phyloP scores from a whole-genome alignment of 768 basidiomycete genomes.

The Asterophora parasitica region DNA sequence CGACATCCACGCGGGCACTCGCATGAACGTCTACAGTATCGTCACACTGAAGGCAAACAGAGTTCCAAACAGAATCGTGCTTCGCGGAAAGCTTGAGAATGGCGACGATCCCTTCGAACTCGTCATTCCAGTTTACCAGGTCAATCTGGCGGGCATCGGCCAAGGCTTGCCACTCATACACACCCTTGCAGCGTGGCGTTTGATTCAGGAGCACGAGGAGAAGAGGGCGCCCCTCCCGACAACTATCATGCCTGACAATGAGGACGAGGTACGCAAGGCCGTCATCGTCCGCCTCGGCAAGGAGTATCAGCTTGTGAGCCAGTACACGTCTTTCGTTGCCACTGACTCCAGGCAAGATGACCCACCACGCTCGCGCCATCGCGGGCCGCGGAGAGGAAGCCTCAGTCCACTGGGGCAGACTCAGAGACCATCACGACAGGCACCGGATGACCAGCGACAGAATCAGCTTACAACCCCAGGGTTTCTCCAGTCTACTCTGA shows the following conservation, averaged over 20 bases:
- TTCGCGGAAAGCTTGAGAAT: constrained; percentile 33
- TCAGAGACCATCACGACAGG: background rate
- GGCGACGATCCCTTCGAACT: constrained; percentile 25
- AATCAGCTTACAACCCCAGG: background rate
- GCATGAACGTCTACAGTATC: constrained; percentile 31
- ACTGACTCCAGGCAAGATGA: constrained; percentile 33
- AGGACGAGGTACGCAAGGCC: constrained; percentile 35
- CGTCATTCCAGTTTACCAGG: constrained; percentile 26
- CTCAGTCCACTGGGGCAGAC: background rate
- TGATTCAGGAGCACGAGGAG: constrained; percentile 50
- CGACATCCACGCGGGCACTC: constrained; percentile 31
- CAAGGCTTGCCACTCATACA: constrained; percentile 40
- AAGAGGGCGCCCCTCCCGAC: constrained; percentile 27
- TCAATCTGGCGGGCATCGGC: constrained; percentile 29
- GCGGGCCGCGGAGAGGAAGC: background rate
- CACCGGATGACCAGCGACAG: no score
- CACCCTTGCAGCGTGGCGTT: constrained; percentile 45
- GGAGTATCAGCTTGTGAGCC: constrained; percentile 47
- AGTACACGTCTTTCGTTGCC: constrained; percentile 54
- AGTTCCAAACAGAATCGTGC: constrained; percentile 27
- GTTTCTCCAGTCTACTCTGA: background rate
- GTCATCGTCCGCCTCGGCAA: constrained; percentile 47
- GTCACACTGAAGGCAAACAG: constrained; percentile 22
- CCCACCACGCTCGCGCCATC: background rate
- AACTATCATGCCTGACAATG: constrained; percentile 22